These are phyloP conservation scores for Colletotrichum sp. DNA, from an alignment of 2,329 filamentous ascomycete species.

Conservation along the genomic window DNA sequence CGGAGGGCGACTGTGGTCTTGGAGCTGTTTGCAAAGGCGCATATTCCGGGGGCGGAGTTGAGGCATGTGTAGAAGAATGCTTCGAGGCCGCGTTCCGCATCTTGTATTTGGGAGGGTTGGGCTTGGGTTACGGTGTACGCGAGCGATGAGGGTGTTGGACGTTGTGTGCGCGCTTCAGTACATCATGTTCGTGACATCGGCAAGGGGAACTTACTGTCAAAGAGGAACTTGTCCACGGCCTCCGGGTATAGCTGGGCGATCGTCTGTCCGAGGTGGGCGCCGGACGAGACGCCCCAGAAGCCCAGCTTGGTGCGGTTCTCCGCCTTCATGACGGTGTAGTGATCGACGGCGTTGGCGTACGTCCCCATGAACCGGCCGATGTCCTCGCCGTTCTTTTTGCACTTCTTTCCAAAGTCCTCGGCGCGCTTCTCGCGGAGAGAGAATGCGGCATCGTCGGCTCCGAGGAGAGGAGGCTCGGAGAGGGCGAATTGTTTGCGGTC, in stretches of 20 bases:
- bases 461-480: not conserved
- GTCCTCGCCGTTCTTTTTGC: not conserved
- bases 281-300: not conserved
- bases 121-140: not conserved
- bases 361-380: conserved; percentile 4
- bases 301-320: conserved; percentile 9
- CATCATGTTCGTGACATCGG: fast-evolving
- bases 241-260: not conserved
- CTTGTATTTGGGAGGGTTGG: not conserved
- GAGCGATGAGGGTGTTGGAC: not conserved
- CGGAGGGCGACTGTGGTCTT: not conserved
- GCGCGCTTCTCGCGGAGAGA: not conserved
- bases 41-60: not conserved
- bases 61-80: conserved; percentile 1
- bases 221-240: not conserved
- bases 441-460: not conserved
- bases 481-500: not conserved
- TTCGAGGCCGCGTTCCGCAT: not conserved
- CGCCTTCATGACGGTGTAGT: conserved; percentile 3
- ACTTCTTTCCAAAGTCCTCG: not conserved
- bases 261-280: not conserved
- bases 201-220: not conserved
- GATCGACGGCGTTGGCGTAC: conserved; percentile 3
- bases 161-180: not conserved
- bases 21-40: not conserved